Conservation (phyloP, 306 rosid species). For the Citrullus colocynthis region DNA sequence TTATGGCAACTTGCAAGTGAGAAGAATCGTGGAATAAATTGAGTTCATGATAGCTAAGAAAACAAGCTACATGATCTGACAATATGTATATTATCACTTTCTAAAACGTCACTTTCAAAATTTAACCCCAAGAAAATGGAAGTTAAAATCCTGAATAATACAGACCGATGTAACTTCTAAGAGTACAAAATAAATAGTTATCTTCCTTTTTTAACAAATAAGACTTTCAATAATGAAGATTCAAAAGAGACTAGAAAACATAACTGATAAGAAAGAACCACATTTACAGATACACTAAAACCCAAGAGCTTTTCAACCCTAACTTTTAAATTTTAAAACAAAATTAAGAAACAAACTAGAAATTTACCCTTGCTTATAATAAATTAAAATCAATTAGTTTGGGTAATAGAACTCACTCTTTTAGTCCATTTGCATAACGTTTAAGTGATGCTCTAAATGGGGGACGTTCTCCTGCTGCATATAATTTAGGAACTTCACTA, state of each 20-base stretch:
- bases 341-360: neutral
- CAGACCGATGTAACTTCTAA: neutral
- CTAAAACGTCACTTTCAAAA: neutral
- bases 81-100: neutral
- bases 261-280: neutral
- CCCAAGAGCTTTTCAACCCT: neutral
- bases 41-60: neutral
- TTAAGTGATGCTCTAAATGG: constrained; percentile 61
- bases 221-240: neutral
- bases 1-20: neutral
- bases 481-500: constrained; percentile 51
- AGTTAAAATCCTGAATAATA: neutral
- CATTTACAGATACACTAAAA: neutral
- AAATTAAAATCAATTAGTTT: neutral
- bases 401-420: constrained; percentile 41
- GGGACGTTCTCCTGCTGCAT: constrained; percentile 62
- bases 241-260: neutral
- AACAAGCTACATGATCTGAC: neutral
- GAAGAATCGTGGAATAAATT: neutral
- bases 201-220: neutral
- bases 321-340: neutral
- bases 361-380: neutral
- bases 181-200: neutral
- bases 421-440: constrained; percentile 64
- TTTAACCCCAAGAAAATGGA: neutral